A percentile compares a stretch with the other conserved stretches of the same genome.
Evolutionary conservation across 495 filamentous ascomycete genomes (phyloP).

Genomic region (Hypoxylon cercidicola): DNA sequence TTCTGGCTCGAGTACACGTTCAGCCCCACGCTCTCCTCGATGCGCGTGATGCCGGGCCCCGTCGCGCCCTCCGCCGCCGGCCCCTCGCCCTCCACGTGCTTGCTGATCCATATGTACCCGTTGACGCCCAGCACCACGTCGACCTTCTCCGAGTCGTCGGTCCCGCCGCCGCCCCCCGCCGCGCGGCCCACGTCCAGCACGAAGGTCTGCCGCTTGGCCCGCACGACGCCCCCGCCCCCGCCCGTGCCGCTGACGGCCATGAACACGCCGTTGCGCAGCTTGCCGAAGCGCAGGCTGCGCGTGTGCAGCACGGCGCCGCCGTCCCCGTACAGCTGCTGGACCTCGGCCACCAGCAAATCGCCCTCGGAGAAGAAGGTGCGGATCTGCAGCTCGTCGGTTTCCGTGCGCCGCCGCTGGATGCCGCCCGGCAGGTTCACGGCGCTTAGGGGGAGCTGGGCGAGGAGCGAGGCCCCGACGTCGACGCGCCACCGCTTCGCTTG

Average conservation of each 20-base stretch:
- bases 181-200: slow-evolving; percentile 65
- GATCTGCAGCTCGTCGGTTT: slow-evolving; percentile 95
- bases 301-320: slow-evolving; percentile 90
- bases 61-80: slow-evolving; percentile 52
- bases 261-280: slow-evolving; percentile 91
- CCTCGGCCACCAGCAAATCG: slow-evolving; percentile 88
- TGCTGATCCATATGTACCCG: slow-evolving; percentile 93
- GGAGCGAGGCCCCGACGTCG: slow-evolving; percentile 84
- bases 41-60: slow-evolving; percentile 70
- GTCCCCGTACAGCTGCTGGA: slow-evolving; percentile 84
- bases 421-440: slow-evolving; percentile 96
- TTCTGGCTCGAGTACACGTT: slow-evolving; percentile 91
- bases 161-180: slow-evolving; percentile 69
- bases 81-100: slow-evolving; percentile 68
- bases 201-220: slow-evolving; percentile 86
- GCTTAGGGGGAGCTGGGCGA: slow-evolving; percentile 82
- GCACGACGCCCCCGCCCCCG: slow-evolving; percentile 82
- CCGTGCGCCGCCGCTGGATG: slow-evolving; percentile 88
- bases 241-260: slow-evolving; percentile 81
- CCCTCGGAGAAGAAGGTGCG: slow-evolving; percentile 92
- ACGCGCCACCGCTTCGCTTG: slow-evolving; percentile 92
- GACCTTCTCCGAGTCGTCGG: slow-evolving; percentile 75
- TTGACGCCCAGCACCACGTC: slow-evolving; percentile 94
- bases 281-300: slow-evolving; percentile 89
- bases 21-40: slow-evolving; percentile 79